Evolutionary conservation across 495 filamentous ascomycete genomes (phyloP).

Genomic region (Penicillium malachiteum): DNA sequence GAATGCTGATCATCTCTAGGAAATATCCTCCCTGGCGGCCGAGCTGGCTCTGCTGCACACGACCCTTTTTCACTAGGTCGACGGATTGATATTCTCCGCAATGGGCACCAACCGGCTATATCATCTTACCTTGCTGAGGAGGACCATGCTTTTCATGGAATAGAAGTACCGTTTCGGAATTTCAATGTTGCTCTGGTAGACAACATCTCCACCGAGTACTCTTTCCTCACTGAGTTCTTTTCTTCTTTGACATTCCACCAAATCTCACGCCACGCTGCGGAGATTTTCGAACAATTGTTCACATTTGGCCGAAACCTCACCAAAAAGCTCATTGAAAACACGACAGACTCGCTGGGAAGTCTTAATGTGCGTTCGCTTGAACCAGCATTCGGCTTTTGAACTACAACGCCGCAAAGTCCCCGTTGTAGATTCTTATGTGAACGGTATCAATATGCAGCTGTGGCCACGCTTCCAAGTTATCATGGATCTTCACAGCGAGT

Average conservation of each 20-base stretch:
- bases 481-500: conserved; percentile 91
- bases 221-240: conserved; percentile 90
- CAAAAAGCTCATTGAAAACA: conserved; percentile 70
- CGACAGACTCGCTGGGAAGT: conserved; percentile 82
- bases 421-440: conserved; percentile 85
- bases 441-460: conserved; percentile 89
- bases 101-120: conserved; percentile 66
- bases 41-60: conserved; percentile 62
- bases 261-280: conserved; percentile 64
- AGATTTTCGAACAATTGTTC: conserved; percentile 85
- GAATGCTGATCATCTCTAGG: conserved; percentile 20
- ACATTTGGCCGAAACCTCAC: conserved; percentile 73
- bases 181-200: conserved; percentile 94
- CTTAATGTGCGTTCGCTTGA: conserved; percentile 86
- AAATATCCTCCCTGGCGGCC: conserved; percentile 32
- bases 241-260: conserved; percentile 57
- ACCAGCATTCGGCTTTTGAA: conserved; percentile 90
- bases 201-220: conserved; percentile 93
- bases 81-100: conserved; percentile 74
- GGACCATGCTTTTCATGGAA: conserved; percentile 76
- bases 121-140: conserved; percentile 85
- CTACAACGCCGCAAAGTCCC: conserved; percentile 88
- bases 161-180: conserved; percentile 85
- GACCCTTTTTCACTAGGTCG: conserved; percentile 88
- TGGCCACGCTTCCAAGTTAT: conserved; percentile 94